These are phyloP conservation scores for Lumnitzera racemosa DNA, from an alignment of 345 rosid genomes.

Conservation along the genomic window DNA sequence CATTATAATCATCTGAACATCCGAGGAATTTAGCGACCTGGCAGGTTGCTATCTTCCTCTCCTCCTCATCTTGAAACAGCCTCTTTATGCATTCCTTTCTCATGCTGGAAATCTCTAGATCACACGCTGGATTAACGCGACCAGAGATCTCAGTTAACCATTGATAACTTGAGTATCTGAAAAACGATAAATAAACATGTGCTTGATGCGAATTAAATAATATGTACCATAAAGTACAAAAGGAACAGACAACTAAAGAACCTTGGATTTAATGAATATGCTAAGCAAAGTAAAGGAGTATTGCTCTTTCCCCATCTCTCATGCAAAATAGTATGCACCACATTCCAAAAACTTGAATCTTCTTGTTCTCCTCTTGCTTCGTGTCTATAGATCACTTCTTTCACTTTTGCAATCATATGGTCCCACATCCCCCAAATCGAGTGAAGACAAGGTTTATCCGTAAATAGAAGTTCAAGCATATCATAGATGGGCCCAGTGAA, in stretches of 20 bases:
- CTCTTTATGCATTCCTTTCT: background rate
- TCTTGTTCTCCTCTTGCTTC: background rate
- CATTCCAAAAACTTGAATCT: background rate
- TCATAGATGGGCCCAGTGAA: background rate
- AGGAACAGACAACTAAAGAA: background rate
- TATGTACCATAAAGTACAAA: background rate
- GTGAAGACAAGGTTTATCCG: background rate
- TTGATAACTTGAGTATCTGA: background rate
- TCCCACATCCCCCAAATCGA: constrained; percentile 1
- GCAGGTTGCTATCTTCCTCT: background rate
- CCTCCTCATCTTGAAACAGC: background rate
- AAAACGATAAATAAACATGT: background rate
- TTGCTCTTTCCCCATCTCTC: background rate
- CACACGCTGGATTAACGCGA: background rate
- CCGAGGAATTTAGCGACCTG: background rate
- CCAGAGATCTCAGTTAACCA: background rate
- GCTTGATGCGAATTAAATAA: background rate
- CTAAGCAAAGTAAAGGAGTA: constrained; percentile 5
- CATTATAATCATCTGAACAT: background rate
- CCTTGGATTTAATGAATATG: constrained; percentile 9
- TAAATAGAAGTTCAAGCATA: background rate
- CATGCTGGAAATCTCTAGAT: background rate
- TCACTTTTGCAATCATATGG: constrained; percentile 1
- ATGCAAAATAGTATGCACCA: background rate
- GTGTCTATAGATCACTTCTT: background rate